Evolutionary conservation across 2,329 filamentous ascomycete species (phyloP), one percentile per base, ranked within the genome.

Genomic region (Neofusicoccum ribis): DNA sequence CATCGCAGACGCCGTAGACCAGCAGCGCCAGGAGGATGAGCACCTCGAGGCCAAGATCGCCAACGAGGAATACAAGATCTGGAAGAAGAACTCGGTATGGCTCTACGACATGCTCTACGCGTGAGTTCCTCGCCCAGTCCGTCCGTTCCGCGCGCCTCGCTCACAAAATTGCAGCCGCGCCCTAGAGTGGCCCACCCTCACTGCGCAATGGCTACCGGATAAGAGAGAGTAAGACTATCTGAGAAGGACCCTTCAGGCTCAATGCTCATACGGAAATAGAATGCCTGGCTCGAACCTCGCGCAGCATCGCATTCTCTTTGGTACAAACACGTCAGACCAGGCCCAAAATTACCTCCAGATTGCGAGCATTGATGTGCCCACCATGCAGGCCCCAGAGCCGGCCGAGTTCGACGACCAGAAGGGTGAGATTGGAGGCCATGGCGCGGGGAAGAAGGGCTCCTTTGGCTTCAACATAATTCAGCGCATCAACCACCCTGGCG

Each of bases 61-160:
- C 80, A 98, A 98, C 72, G 95, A 99, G 83, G 95, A 99, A 78
- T 99, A 99, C 86, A 99, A 99, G 79, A 97, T 94, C 70, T 99
- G 95, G 95, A 99, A 99, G 85, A 99, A 99, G 84, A 99, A 99
- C 80, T 92, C 91, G 69, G 93, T 95, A 3, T 98, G 98, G 76
- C 90, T 99, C 72, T 99, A 99, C 79, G 95, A 99, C 78, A 92
- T 97, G 88, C 95, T 99, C 70, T 85, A 98, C 69, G 93, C 89
- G 88, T 89, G 78, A 70, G 69, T 63, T 15, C 15, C 27, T n/a
- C 17, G 36, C 31, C 7, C 6, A n/a, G 8, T 41, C 34, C 50
- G 17, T 27, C 27, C 31, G n/a, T 34, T 50, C 20, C 7, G 23
- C 49, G 52, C 63, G 9, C 39, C 31, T 20, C 36, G 36, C 51